These are phyloP conservation scores for Scheffersomyces quercinus DNA, from an alignment of 1,139 yeast genomes.

Conservation along the genomic window DNA sequence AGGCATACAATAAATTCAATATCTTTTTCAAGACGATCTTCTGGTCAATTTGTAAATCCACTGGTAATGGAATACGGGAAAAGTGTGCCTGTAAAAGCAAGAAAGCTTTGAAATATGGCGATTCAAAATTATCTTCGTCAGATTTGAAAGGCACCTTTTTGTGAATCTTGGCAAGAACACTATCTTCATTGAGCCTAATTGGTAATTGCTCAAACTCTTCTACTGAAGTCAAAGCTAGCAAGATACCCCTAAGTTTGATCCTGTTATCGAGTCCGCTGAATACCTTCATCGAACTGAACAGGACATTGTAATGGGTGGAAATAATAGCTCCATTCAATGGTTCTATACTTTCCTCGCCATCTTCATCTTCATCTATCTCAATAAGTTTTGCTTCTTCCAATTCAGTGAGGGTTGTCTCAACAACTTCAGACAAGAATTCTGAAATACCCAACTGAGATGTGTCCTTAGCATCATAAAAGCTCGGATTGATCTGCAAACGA, in stretches of 20 bases:
- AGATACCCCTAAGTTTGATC: conserved; percentile 59
- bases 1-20: conserved; percentile 58
- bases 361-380: conserved; percentile 51
- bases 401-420: conserved; percentile 72
- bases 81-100: conserved; percentile 80
- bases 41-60: conserved; percentile 63
- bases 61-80: conserved; percentile 56
- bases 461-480: conserved; percentile 78
- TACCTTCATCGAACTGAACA: conserved; percentile 66
- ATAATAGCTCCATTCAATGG: conserved; percentile 75
- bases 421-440: conserved; percentile 77
- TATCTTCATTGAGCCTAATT: conserved; percentile 60
- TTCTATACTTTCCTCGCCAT: conserved; percentile 45
- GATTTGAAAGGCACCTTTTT: conserved; percentile 61
- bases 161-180: conserved; percentile 50
- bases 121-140: conserved; percentile 36
- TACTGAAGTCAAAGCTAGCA: conserved; percentile 69
- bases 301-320: conserved; percentile 68
- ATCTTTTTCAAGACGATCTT: conserved; percentile 48
- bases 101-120: conserved; percentile 71
- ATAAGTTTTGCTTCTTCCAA: conserved; percentile 62
- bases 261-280: conserved; percentile 53
- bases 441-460: conserved; percentile 69
- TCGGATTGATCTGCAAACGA: conserved; percentile 78
- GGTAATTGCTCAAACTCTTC: conserved; percentile 68